Base-by-base conservation (phyloP, 108 stramenopile genomes). In the Skeletonema marinoi region DNA sequence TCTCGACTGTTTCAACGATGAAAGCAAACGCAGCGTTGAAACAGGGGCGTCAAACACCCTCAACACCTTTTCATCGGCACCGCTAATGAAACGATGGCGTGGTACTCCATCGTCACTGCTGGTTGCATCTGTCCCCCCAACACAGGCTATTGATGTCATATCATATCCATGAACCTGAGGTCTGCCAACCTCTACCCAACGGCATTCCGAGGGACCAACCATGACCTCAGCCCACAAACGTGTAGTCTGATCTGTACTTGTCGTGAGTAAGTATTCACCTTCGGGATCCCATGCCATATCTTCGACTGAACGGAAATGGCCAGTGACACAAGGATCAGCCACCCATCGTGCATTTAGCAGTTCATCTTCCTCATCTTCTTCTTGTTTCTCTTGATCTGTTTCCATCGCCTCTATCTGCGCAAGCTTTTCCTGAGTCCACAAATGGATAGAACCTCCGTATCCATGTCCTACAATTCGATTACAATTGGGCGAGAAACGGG, bases 111-210 rank as follows among this genome's bases (percentile, higher is more conserved):
- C 66, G 59, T n/a, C 33, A 5, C 17, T 56, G 12, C 17, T 56
- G 32, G 44, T 31, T 33, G 54, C 25, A 30, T 51, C 60, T 17
- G 63, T 1, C 46, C 80, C 81, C 31, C 81, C 80, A 39, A 94
- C 65, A 44, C 92, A 94, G 9, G 75, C 85, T 42, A 96, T 73
- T 17, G 92, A 84, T 4, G 88, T 87, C 48, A 96, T 72, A 77
- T 92, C 84, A 73, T 94, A 96, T 16, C 96, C 96, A 75, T 96
- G 96, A 2, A 96, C 96, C 68, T 94, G 93, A 32, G 96, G 96
- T 25, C 96, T 73, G 1, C 89, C 92, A 16, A 92, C 77, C 71
- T 94, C 93, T n/a, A 89, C 69, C 93, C 93, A 96, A 35, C 74
- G 68, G 63, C 56, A 75, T 42, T 44, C 68, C 21, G 32, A 50